phyloP scores from a whole-genome alignment of 164 flowering plant species.

The Kalanchoe fedtschenkoi region DNA sequence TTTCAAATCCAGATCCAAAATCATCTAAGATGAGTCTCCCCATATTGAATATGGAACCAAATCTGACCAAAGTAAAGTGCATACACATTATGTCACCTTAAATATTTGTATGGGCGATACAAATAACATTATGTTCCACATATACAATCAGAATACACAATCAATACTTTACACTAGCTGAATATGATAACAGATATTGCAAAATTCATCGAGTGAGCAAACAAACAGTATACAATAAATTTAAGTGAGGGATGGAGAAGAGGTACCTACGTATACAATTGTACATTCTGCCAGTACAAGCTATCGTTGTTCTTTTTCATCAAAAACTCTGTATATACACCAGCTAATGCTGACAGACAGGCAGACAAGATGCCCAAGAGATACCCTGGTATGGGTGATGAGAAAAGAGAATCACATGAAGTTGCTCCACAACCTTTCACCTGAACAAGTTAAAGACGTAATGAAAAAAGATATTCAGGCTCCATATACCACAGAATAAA shows the following conservation, averaged over 20 bases:
- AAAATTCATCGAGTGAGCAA: too few relatives aligned
- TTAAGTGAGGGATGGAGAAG: neutral
- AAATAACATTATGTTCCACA: too few relatives aligned
- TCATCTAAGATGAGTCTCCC: constrained; percentile 67
- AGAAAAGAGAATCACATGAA: constrained; percentile 76
- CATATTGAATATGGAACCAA: constrained; percentile 84
- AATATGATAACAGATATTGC: too few relatives aligned
- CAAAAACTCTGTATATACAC: constrained; percentile 95
- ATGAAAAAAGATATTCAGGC: neutral
- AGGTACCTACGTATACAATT: constrained; percentile 80
- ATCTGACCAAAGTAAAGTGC: constrained; percentile 27
- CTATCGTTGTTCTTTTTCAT: constrained; percentile 97
- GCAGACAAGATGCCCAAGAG: constrained; percentile 85
- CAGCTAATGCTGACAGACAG: constrained; percentile 92
- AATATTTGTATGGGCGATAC: too few relatives aligned
- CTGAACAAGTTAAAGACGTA: constrained; percentile 23
- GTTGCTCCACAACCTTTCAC: constrained; percentile 92
- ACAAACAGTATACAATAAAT: neutral
- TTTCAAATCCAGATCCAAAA: constrained; percentile 76
- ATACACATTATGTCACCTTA: too few relatives aligned
- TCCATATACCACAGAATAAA: neutral
- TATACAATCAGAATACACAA: too few relatives aligned
- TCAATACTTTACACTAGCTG: too few relatives aligned
- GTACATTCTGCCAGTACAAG: constrained; percentile 92
- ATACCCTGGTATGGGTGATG: constrained; percentile 92